Percentiles rank a stretch among this genome's conserved stretches.
Evolutionary conservation across 140 eudicot genomes (phyloP).

Genomic region (Ambrosia hybrid): DNA sequence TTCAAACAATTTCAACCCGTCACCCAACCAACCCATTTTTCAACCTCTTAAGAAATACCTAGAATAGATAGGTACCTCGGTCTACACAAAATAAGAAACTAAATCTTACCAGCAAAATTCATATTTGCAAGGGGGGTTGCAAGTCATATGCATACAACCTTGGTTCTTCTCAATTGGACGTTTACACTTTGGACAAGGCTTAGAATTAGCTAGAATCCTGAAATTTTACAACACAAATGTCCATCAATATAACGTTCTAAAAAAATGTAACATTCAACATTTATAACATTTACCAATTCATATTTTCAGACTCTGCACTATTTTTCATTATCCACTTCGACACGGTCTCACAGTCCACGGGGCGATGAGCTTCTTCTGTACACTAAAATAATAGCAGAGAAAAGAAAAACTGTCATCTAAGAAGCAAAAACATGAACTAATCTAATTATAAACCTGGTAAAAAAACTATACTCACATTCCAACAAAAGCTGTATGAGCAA

Average conservation of each 20-base stretch:
- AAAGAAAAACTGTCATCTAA: conserved; percentile 7
- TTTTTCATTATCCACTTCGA: conserved; percentile 64
- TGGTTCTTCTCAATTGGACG: conserved; percentile 68
- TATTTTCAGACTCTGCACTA: conserved; percentile 64
- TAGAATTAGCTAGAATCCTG: conserved; percentile 64
- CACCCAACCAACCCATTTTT: not conserved
- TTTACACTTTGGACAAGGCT: conserved; percentile 84
- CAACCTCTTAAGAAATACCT: too few species aligned
- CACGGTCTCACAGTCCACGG: conserved; percentile 75
- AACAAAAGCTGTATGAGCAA: conserved; percentile 69
- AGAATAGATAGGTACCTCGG: not conserved
- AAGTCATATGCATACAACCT: conserved; percentile 80
- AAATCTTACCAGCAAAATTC: conserved; percentile 49
- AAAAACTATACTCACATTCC: conserved; percentile 51
- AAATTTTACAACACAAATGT: conserved; percentile 8
- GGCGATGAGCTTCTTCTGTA: conserved; percentile 78
- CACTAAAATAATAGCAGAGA: conserved; percentile 45
- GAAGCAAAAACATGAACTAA: not conserved
- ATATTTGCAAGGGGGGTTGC: conserved; percentile 47
- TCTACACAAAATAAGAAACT: not conserved
- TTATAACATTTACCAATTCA: conserved; percentile 44
- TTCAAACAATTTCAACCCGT: not conserved
- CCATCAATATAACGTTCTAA: conserved; percentile 6
- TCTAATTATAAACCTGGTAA: not conserved
- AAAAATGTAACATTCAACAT: not conserved